phyloP scores from a whole-genome alignment of 1,139 yeast species.

The Saccharomyces hybrid region DNA sequence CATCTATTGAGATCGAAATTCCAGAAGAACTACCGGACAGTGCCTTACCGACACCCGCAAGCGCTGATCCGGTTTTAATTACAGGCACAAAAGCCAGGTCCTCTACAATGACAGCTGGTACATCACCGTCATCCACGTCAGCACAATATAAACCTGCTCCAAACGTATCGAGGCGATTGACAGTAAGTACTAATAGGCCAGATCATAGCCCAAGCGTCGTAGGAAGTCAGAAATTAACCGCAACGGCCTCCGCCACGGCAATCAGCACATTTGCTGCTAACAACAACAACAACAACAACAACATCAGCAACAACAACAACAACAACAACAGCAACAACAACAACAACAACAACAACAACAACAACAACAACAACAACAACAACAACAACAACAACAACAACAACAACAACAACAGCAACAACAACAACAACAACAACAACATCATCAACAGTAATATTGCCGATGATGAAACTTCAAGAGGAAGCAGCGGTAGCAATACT shows the following conservation, averaged over 20 bases:
- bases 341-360: too few species aligned
- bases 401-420: slow-evolving; percentile 13
- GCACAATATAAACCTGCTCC: slow-evolving; percentile 5
- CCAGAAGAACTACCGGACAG: slow-evolving; percentile 41
- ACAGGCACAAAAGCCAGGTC: not conserved
- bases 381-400: too few species aligned
- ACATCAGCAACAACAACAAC: slow-evolving; percentile 14
- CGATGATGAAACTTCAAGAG: slow-evolving; percentile 50
- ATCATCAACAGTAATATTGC: slow-evolving; percentile 37
- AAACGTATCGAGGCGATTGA: not conserved
- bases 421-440: slow-evolving; percentile 14
- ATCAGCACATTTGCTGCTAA: not conserved
- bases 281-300: slow-evolving; percentile 18
- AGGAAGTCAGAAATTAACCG: not conserved
- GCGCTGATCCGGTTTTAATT: slow-evolving; percentile 2
- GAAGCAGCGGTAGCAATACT: slow-evolving; percentile 4
- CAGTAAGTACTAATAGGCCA: not conserved
- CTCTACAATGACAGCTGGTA: slow-evolving; percentile 4
- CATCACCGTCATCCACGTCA: slow-evolving; percentile 12
- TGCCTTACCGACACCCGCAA: slow-evolving; percentile 14
- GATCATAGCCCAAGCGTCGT: not conserved
- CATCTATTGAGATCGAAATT: slow-evolving; percentile 52
- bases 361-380: too few species aligned
- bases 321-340: too few species aligned
- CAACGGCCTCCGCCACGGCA: slow-evolving; percentile 5